Evolutionary conservation across 75 land plant species (phyloP), one percentile per base, ranked within the genome.

Genomic region (Adiantum capillusveneris): DNA sequence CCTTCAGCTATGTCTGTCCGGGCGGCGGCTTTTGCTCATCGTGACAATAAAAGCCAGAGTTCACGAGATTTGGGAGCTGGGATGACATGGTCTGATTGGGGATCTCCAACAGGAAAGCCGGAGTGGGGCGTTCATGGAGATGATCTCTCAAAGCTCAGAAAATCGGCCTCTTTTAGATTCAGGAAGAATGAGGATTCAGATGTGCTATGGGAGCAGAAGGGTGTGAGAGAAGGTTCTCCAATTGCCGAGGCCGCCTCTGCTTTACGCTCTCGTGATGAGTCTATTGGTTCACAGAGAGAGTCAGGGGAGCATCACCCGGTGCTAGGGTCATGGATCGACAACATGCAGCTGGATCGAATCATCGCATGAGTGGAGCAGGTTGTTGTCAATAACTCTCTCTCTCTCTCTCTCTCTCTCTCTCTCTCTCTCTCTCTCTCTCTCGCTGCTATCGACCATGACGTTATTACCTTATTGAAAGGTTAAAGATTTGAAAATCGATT

Each of bases 51-150:
- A 5, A 75, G 72, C 56, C 65, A 68, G 22, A 76, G 84, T 73
- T 79, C 6, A 53, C 80, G 22, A 82, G 81, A 21, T 72, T 79
- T 30, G 76, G 74, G 6, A 36, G 22, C 17, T 14, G 5, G 19
- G 31, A 20, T 31, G 31, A 61, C 65, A 11, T 70, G 58, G 65
- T 68, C 85, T 6, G 74, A 81, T 20, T 84, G 88, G 88, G 85
- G 79, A 11, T 78, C 84, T 6, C 78, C 85, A 0, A 69, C 58
- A 58, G 85, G 88, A n/a, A 81, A 70, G 31, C 51, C 56, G 2
- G 92, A 87, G 31, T 87, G 88, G 91, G 75, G 75, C 0, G 72
- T 84, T 14, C 69, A 84, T 30, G 75, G 74, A 11, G 77, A 79
- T 29, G 83, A 83, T 22, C 25, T 73, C 27, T 51, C 50, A 24